These are phyloP conservation scores for Aspergillus proliferans DNA, from an alignment of 2,329 filamentous ascomycete species.

Conservation along the genomic window DNA sequence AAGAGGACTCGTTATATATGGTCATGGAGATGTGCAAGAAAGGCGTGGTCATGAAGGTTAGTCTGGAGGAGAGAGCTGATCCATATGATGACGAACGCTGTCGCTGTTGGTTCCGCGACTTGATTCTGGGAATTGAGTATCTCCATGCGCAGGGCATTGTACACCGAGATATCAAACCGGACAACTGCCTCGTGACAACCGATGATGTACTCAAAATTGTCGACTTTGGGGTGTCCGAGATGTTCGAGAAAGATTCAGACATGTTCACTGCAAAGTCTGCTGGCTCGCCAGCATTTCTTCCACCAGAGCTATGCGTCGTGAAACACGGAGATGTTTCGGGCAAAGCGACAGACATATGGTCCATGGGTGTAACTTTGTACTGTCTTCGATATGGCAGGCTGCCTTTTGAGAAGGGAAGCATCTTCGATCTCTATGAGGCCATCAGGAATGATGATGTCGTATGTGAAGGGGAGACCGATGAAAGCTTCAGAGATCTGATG, in stretches of 20 bases:
- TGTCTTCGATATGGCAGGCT: slow-evolving; percentile 84
- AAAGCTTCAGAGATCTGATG: slow-evolving; percentile 70
- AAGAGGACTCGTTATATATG: slow-evolving; percentile 96
- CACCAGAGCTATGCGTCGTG: slow-evolving; percentile 82
- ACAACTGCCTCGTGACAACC: slow-evolving; percentile 83
- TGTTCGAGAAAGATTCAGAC: slow-evolving; percentile 81
- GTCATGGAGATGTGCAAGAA: slow-evolving; percentile 99
- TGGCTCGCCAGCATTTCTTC: slow-evolving; percentile 88
- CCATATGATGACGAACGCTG: slow-evolving; percentile 79
- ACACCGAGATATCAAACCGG: slow-evolving; percentile 95
- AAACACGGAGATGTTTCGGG: slow-evolving; percentile 85
- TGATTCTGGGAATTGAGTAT: slow-evolving; percentile 93
- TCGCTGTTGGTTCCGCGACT: slow-evolving; percentile 86
- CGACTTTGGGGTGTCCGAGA: slow-evolving; percentile 98
- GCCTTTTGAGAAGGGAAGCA: slow-evolving; percentile 72
- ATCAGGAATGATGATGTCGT: slow-evolving; percentile 66
- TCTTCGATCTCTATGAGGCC: slow-evolving; percentile 82
- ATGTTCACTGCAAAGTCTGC: slow-evolving; percentile 93
- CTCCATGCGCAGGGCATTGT: slow-evolving; percentile 90
- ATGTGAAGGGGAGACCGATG: slow-evolving; percentile 58
- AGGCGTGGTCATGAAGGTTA: slow-evolving; percentile 93
- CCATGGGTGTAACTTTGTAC: slow-evolving; percentile 92
- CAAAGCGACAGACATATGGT: slow-evolving; percentile 91
- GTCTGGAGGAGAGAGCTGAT: slow-evolving; percentile 71
- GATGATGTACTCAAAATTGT: slow-evolving; percentile 95